These are phyloP conservation scores for Chrysochromulina parva DNA, from an alignment of 78 protist species.

Conservation along the genomic window DNA sequence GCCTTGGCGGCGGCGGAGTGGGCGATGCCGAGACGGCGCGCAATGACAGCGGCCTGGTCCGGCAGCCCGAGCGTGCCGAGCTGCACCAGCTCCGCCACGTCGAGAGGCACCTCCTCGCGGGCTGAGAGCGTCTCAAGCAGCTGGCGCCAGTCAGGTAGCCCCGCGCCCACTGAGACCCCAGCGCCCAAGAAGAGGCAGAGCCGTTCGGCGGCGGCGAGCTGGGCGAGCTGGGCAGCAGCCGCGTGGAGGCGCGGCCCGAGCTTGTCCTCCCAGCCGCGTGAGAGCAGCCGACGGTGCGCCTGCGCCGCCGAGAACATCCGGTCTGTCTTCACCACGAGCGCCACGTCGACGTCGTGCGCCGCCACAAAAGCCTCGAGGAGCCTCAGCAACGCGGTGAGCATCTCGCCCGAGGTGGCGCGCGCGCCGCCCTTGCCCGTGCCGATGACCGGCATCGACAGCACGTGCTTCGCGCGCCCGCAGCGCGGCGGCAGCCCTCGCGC, in stretches of 20 bases:
- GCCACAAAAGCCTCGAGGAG: conserved; percentile 47
- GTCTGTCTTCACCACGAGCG: conserved; percentile 52
- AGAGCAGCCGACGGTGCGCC: background rate
- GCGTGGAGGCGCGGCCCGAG: background rate
- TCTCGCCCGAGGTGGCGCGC: conserved; percentile 42
- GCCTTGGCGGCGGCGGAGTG: no score
- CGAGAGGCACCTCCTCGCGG: conserved; percentile 40
- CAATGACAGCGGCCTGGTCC: background rate
- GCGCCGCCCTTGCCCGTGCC: conserved; percentile 77
- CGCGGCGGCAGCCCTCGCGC: background rate
- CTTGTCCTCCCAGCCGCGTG: background rate
- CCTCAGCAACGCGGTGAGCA: conserved; percentile 45
- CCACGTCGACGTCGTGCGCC: conserved; percentile 48
- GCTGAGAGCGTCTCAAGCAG: conserved; percentile 53
- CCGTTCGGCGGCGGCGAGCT: conserved; percentile 4
- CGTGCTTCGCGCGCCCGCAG: conserved; percentile 24
- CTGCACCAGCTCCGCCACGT: background rate
- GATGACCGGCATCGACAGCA: conserved; percentile 66
- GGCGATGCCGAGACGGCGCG: background rate
- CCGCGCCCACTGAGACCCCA: conserved; percentile 60
- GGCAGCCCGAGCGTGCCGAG: background rate
- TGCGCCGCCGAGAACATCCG: conserved; percentile 37
- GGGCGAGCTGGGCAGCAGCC: background rate
- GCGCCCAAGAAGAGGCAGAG: conserved; percentile 64
- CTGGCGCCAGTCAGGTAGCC: conserved; percentile 67